Evolutionary conservation across 1,284 basidiomycete genomes (phyloP).

Genomic region (Paramarasmius palmivorus): DNA sequence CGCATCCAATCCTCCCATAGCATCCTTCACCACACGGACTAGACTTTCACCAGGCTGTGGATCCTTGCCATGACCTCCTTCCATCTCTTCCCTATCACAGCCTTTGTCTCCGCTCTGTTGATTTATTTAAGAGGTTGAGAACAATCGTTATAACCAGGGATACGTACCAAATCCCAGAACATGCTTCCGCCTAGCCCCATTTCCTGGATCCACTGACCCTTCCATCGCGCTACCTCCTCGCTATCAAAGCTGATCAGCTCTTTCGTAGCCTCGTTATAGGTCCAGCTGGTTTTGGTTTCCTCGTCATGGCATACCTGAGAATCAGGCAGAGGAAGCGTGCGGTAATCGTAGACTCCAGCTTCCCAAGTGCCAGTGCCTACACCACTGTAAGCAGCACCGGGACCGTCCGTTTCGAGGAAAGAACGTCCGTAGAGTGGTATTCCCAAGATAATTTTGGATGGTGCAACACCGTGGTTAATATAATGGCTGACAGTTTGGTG

Average conservation of each 20-base stretch:
- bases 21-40: constrained; percentile 67
- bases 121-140: neutral
- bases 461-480: constrained; percentile 66
- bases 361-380: constrained; percentile 78
- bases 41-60: constrained; percentile 61
- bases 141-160: neutral
- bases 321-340: constrained; percentile 71
- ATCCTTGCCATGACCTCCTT: constrained; percentile 65
- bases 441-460: constrained; percentile 85
- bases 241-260: constrained; percentile 84
- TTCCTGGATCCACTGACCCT: constrained; percentile 74
- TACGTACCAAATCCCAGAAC: constrained; percentile 72
- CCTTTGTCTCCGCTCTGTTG: constrained; percentile 71
- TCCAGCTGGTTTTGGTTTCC: constrained; percentile 66
- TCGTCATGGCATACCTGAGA: constrained; percentile 64
- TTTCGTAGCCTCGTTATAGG: constrained; percentile 63
- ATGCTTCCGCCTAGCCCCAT: constrained; percentile 78
- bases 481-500: constrained; percentile 79
- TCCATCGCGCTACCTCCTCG: constrained; percentile 66
- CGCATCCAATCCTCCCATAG: constrained; percentile 72
- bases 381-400: constrained; percentile 79
- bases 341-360: constrained; percentile 80
- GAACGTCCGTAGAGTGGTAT: constrained; percentile 91
- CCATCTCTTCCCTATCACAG: constrained; percentile 63
- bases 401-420: constrained; percentile 85